phyloP scores from a whole-genome alignment of 805 yeast species.

The Kluyveromyces nonfermentans region DNA sequence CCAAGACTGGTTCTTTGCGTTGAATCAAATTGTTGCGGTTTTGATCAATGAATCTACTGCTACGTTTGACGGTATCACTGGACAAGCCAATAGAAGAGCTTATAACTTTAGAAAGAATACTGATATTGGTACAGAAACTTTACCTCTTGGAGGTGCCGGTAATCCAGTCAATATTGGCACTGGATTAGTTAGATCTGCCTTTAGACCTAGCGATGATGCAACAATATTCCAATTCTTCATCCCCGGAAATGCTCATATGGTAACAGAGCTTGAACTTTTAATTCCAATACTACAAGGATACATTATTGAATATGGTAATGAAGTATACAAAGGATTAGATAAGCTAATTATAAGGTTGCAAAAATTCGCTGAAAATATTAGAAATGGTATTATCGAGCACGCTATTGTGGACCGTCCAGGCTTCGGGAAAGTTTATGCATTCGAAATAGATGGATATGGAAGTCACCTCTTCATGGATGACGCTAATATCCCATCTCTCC shows the following conservation, averaged over 20 bases:
- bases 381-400: slow-evolving; percentile 47
- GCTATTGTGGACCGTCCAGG: slow-evolving; percentile 60
- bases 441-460: slow-evolving; percentile 85
- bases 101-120: slow-evolving; percentile 72
- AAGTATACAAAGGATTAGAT: slow-evolving; percentile 27
- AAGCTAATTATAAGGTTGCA: slow-evolving; percentile 24
- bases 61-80: slow-evolving; percentile 39
- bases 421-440: slow-evolving; percentile 75
- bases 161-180: slow-evolving; percentile 69
- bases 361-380: slow-evolving; percentile 35
- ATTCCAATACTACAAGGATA: slow-evolving; percentile 21
- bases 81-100: slow-evolving; percentile 35
- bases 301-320: slow-evolving; percentile 8
- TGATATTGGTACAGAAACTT: slow-evolving; percentile 69
- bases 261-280: slow-evolving; percentile 46
- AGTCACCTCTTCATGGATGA: slow-evolving; percentile 73
- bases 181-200: slow-evolving; percentile 71
- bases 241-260: slow-evolving; percentile 76
- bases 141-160: slow-evolving; percentile 70
- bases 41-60: slow-evolving; percentile 53
- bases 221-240: slow-evolving; percentile 70
- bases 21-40: slow-evolving; percentile 40
- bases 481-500: slow-evolving; percentile 77
- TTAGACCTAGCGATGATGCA: slow-evolving; percentile 85
- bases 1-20: slow-evolving; percentile 50